Percentiles rank a stretch among this genome's conserved stretches.
phyloP scores from a whole-genome alignment of 345 rosid species.

The Clausena lansium region DNA sequence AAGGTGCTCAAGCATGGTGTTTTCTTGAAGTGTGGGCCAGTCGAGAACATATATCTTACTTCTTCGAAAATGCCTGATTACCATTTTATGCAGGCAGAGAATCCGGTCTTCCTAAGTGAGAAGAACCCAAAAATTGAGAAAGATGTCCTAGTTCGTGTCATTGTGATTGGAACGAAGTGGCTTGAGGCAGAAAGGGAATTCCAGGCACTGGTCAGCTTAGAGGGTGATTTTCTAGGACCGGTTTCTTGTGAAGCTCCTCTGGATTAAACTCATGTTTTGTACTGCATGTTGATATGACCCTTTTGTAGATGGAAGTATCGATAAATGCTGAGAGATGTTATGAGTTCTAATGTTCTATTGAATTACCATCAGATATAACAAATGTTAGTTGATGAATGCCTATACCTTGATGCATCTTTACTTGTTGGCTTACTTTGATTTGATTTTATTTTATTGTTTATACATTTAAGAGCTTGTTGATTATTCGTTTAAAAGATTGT shows the following conservation, averaged over 20 bases:
- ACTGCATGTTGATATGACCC: neutral
- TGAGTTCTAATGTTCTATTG: too few relatives aligned
- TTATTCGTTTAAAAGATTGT: too few relatives aligned
- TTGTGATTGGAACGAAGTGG: slow-evolving; percentile 79
- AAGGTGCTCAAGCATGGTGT: slow-evolving; percentile 84
- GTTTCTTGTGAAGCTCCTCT: slow-evolving; percentile 21
- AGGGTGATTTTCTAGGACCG: slow-evolving; percentile 77
- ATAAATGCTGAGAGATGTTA: too few relatives aligned
- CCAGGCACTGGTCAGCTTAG: slow-evolving; percentile 79
- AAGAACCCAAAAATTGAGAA: slow-evolving; percentile 61
- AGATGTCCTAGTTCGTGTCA: slow-evolving; percentile 47
- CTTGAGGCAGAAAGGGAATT: slow-evolving; percentile 79
- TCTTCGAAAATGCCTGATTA: slow-evolving; percentile 61
- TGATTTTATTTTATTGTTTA: too few relatives aligned
- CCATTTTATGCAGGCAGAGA: slow-evolving; percentile 60
- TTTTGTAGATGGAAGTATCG: neutral
- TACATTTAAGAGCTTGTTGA: too few relatives aligned
- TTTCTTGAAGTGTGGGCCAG: slow-evolving; percentile 70
- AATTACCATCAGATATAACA: too few relatives aligned
- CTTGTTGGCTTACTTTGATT: too few relatives aligned
- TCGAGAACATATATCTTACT: slow-evolving; percentile 62
- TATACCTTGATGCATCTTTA: too few relatives aligned
- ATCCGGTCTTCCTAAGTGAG: slow-evolving; percentile 61
- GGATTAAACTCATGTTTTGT: neutral
- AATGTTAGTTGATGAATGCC: too few relatives aligned